These are phyloP conservation scores for Pseudopediastrum boryanum DNA, from an alignment of 139 green algal genomes.

Conservation along the genomic window DNA sequence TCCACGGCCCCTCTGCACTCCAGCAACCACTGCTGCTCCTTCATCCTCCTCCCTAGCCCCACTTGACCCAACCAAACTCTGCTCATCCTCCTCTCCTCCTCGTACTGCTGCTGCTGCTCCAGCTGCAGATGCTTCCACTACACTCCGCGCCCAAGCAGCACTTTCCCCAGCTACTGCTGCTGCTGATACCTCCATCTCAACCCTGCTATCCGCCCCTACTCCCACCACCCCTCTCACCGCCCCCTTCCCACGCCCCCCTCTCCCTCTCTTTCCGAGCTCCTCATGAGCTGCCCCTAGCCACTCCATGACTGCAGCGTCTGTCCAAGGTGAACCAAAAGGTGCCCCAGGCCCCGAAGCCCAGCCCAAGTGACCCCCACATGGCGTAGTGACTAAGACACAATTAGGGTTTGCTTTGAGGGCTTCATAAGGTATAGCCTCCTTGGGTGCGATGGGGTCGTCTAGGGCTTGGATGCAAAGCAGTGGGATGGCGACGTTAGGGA, in stretches of 20 bases:
- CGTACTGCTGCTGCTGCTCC: not conserved
- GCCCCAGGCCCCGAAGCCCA: slow-evolving; percentile 69
- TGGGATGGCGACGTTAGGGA: slow-evolving; percentile 64
- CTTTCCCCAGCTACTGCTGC: not conserved
- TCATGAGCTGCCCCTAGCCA: slow-evolving; percentile 57
- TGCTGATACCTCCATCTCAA: not conserved
- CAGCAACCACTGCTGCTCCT: not conserved
- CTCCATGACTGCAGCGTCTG: slow-evolving; percentile 64
- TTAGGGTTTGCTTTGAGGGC: slow-evolving; percentile 33
- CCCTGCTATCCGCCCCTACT: not conserved
- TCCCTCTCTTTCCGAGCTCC: slow-evolving; percentile 17
- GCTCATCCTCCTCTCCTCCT: not conserved
- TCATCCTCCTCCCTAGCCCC: not conserved
- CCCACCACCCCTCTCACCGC: not conserved
- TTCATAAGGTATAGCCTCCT: slow-evolving; percentile 76
- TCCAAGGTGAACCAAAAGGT: slow-evolving; percentile 68
- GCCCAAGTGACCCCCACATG: slow-evolving; percentile 80
- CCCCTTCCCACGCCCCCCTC: not conserved
- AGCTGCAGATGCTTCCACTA: not conserved
- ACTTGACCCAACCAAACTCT: not conserved
- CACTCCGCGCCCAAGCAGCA: too few species aligned
- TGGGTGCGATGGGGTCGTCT: slow-evolving; percentile 90
- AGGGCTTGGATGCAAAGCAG: slow-evolving; percentile 78
- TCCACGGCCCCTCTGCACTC: not conserved
- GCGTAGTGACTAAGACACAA: slow-evolving; percentile 49